Conservation (phyloP, 768 basidiomycete genomes). For the Boletus sp. region DNA sequence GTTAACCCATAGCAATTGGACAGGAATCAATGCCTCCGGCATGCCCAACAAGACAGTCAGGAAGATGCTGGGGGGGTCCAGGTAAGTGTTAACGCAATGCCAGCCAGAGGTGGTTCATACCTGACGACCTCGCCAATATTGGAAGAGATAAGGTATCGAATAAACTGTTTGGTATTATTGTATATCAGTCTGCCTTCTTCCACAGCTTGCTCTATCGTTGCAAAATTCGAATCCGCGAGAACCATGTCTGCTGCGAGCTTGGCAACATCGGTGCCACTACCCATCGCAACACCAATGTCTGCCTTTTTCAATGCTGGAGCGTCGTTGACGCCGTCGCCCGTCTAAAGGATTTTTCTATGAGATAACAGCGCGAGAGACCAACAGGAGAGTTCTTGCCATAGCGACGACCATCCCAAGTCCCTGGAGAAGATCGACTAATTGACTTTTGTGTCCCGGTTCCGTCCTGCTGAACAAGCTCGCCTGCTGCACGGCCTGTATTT, state of each 20-base stretch:
- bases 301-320: slow-evolving; percentile 96
- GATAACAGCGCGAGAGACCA: slow-evolving; percentile 7
- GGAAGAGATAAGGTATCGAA: slow-evolving; percentile 96
- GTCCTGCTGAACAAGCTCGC: slow-evolving; percentile 92
- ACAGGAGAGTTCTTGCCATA: slow-evolving; percentile 56
- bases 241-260: slow-evolving; percentile 99
- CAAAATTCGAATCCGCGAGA: slow-evolving; percentile 94
- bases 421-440: slow-evolving; percentile 92
- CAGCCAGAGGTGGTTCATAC: slow-evolving; percentile 17
- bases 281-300: slow-evolving; percentile 98
- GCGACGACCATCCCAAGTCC: slow-evolving; percentile 90
- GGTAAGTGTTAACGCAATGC: background rate
- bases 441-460: slow-evolving; percentile 91
- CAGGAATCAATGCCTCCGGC: slow-evolving; percentile 98
- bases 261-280: slow-evolving; percentile 97
- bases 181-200: slow-evolving; percentile 98
- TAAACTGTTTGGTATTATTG: slow-evolving; percentile 99
- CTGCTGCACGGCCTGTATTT: slow-evolving; percentile 79
- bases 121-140: slow-evolving; percentile 98
- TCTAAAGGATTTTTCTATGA: slow-evolving; percentile 44
- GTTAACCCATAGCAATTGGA: slow-evolving; percentile 98
- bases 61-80: slow-evolving; percentile 69
- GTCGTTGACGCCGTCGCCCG: slow-evolving; percentile 97
- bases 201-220: slow-evolving; percentile 93
- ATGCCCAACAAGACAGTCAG: slow-evolving; percentile 95